Conservation (phyloP, 768 basidiomycete genomes). For the Russula sp. region DNA sequence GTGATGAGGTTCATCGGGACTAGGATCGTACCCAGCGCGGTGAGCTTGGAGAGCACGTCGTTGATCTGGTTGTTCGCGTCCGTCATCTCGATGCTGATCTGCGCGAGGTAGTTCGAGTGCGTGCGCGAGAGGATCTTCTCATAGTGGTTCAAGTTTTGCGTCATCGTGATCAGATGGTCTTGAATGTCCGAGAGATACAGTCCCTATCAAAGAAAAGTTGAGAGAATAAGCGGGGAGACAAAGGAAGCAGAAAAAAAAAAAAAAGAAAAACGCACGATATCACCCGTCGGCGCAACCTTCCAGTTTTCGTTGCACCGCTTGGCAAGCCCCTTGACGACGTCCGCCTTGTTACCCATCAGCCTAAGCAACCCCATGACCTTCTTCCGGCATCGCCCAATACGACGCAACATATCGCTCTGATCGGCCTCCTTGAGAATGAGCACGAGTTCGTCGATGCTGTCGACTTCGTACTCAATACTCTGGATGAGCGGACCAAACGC, state of each 20-base stretch:
- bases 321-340: slow-evolving; percentile 97
- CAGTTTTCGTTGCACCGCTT: slow-evolving; percentile 99
- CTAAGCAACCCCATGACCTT: slow-evolving; percentile 97
- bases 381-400: slow-evolving; percentile 97
- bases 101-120: slow-evolving; percentile 98
- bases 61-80: slow-evolving; percentile 99
- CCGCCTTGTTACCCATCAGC: slow-evolving; percentile 99
- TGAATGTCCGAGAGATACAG: slow-evolving; percentile 94
- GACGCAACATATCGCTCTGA: slow-evolving; percentile 95
- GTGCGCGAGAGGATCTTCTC: slow-evolving; percentile 98
- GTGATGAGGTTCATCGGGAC: slow-evolving; percentile 97
- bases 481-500: slow-evolving; percentile 98
- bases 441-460: slow-evolving; percentile 96
- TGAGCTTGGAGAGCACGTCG: slow-evolving; percentile 94
- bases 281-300: slow-evolving; percentile 95
- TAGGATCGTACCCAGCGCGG: slow-evolving; percentile 94
- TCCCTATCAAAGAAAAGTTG: slow-evolving; percentile 44
- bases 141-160: slow-evolving; percentile 98
- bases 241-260: background rate
- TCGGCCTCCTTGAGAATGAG: slow-evolving; percentile 92
- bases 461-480: slow-evolving; percentile 98
- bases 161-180: slow-evolving; percentile 99
- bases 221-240: background rate
- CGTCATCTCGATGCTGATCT: slow-evolving; percentile 99
- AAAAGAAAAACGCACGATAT: slow-evolving; percentile 74